Evolutionary conservation across 164 flowering plant species (phyloP), one percentile per base, ranked within the genome.

Genomic region (Tinospora cordifolia): DNA sequence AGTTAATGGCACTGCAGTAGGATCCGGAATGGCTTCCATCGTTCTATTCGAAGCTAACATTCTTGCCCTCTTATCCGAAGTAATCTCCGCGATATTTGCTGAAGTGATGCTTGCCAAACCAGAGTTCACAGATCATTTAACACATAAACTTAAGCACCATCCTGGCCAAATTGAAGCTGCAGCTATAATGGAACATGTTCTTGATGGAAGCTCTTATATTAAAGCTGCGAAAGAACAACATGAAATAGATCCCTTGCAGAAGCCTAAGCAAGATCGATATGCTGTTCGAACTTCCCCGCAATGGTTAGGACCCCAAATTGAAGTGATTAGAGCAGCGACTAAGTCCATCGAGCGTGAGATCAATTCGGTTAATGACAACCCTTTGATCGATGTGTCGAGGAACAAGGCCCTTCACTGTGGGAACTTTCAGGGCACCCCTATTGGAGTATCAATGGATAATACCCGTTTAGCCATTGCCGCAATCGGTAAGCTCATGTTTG

Each of bases 381-480:
- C 87, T 8, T 49, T 87, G 79, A 85, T 84, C 19, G 88, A 85
- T 68, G 88, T 87, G 0, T 80, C 87, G 0, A 79, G 88, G 62
- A 82, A 85, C 84, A 85, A 82, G 79, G 86, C 87, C 21, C 39
- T 87, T 2, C 88, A 87, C 66, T 87, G 90, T 11, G 88, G 91
- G 24, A 87, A 87, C 63, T 87, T 87, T 65, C 91, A 87, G 65
- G 88, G 91, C 1, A 85, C 91, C 21, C 88, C 88, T 13, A 80
- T 87, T 63, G 91, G 91, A 3, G 91, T 86, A 0, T 87, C 91
- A 2, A 87, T 87, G 91, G 91, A 87, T 51, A 87, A 87, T 69
- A 78, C 86, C 2, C 74, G 91, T 19, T 64, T 87, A 30, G 91
- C 91, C 0, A 49, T 87, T 8, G 87, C 84, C 1, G 65, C 91